Base-by-base conservation (phyloP, 2,329 filamentous ascomycete genomes). In the Colletotrichum liriopes region DNA sequence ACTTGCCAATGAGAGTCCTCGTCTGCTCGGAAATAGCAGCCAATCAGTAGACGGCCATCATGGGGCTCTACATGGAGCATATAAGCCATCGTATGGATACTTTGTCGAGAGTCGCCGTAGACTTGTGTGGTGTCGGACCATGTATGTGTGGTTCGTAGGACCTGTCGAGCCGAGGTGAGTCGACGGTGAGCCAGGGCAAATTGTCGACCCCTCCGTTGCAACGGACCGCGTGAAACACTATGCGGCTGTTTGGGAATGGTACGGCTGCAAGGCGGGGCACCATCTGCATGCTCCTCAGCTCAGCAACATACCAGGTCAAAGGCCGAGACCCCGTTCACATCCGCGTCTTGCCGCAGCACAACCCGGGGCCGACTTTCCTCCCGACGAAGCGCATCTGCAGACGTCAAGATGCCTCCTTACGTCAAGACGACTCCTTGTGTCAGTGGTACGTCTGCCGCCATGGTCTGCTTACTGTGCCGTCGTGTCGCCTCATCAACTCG, bases 271-370 rank as follows among this genome's bases (percentile, higher is more conserved):
- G n/a, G 63, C 29, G 47, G 47, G 54, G 47, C 54, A 32, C 16
- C 23, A 18, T 52, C 47, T 39, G 51, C 60, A 59, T 56, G 41
- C 37, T 66, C 41, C 54, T 39, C 39, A 45, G 26, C 29, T 32
- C 49, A 29, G 32, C 55, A 41, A 32, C 14, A n/a, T 26, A 29
- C 43, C 58, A 29, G 16, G 52, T 20, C 52, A 47, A 51, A 49
- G 32, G 20, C 49, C 41, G 47, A 29, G 55, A 18, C 39, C 52
- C 65, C 26, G 32, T 47, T 54, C n/a, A 45, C 65, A 63, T 58
- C 69, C 69, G 58, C 65, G 16, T 41, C 43, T 59, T 49, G 58
- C 43, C 65, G 69, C 59, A 35, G 52, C 58, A 39, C 14, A 59
- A 56, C 45, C 37, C 26, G 39, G n/a, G 39, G 45, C 11, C 39